phyloP scores from a whole-genome alignment of 1,139 yeast species.

The Pichia sp. region DNA sequence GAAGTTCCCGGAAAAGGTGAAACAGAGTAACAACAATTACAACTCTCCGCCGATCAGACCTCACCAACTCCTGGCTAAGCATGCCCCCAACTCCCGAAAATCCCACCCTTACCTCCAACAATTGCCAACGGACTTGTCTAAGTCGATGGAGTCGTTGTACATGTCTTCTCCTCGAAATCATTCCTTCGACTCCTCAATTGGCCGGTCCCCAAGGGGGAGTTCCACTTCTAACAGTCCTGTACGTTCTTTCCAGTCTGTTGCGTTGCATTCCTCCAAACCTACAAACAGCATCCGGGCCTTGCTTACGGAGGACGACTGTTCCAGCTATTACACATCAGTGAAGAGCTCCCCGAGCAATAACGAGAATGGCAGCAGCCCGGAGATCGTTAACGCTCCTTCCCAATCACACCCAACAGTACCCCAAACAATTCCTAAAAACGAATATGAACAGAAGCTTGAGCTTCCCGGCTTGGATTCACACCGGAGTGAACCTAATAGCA shows the following conservation, averaged over 20 bases:
- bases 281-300: constrained; percentile 3
- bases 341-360: not conserved
- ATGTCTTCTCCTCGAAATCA: constrained; percentile 6
- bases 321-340: not conserved
- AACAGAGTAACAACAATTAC: not conserved
- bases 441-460: not conserved
- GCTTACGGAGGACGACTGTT: not conserved
- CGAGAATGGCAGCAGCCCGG: no score
- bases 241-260: not conserved
- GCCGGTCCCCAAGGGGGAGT: constrained; percentile 5
- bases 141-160: constrained; percentile 17
- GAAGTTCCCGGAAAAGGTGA: not conserved
- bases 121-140: constrained; percentile 16
- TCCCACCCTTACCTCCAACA: constrained; percentile 20
- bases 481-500: not conserved
- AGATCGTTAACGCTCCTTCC: no score
- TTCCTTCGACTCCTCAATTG: not conserved
- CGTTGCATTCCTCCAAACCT: constrained; percentile 2
- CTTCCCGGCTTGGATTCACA: not conserved
- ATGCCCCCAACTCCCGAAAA: constrained; percentile 5
- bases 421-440: not conserved
- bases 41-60: constrained; percentile 9
- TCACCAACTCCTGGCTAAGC: constrained; percentile 14
- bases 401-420: not conserved
- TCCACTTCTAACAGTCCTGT: constrained; percentile 4